Base-by-base conservation (phyloP, 306 rosid species). In the Cucumis sativus region DNA sequence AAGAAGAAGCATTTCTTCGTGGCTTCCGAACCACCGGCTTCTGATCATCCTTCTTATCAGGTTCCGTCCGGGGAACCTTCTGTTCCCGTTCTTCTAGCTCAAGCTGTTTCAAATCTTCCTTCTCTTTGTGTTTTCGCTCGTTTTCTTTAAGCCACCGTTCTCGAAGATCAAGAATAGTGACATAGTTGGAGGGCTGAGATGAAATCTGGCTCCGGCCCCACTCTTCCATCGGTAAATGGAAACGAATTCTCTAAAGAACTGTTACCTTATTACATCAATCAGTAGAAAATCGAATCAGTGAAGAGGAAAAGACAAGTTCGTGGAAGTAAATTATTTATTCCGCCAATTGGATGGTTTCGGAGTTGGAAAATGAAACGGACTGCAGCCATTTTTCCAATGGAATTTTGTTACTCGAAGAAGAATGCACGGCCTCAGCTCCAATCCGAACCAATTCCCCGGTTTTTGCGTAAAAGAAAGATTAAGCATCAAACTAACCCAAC, bases 101-200 rank as follows among this genome's bases (percentile, higher is more conserved):
- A 43, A 40, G 72, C 12, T 23, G 63, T 30, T 78, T 58, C 68
- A 61, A 17, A 45, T 79, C 68, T 76, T 61, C 78, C 69, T 67
- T 25, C 70, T 76, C 76, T 63, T 45, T 80, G 63, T 12, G 79
- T 6, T 63, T 28, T 12, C 15, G 55, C 18, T 83, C 81, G 14
- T 87, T 66, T 55, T 85, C 84, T n/a, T 79, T 35, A 59, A 87
- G 84, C 92, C 91, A 88, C 3, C 86, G 89, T 69, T 88, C 86
- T 18, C 82, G 83, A 68, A 92, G 98, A 0, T 88, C 84, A 69
- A 41, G 75, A 47, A 90, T 54, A 49, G 86, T 84, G 79, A 92
- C 86, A 58, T 85, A 93, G 79, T 93, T 86, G 55, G 91, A 28
- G 33, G 96, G 93, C 17, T 85, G 60, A 75, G 90, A 58, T 16